Evolutionary conservation across 805 yeast genomes (phyloP).

Genomic region (Teunomyces kruisii): DNA sequence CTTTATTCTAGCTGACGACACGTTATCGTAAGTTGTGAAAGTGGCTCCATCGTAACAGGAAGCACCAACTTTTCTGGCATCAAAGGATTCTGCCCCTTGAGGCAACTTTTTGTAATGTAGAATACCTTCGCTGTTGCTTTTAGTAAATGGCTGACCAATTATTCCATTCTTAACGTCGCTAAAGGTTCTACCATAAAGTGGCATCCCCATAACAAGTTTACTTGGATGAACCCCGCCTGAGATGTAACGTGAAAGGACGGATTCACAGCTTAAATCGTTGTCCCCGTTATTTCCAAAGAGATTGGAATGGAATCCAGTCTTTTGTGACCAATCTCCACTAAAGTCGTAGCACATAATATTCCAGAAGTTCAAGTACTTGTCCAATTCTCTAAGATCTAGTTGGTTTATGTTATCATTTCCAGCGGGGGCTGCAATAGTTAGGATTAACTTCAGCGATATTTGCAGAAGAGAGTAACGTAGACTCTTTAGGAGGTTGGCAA

Average conservation of each 20-base stretch:
- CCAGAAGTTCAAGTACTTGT: conserved; percentile 62
- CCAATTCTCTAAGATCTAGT: conserved; percentile 55
- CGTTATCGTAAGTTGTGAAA: conserved; percentile 61
- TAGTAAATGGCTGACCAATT: conserved; percentile 41
- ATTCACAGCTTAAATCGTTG: conserved; percentile 46
- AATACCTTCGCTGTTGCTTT: conserved; percentile 21
- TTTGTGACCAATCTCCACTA: conserved; percentile 68
- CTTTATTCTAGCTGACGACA: conserved; percentile 51
- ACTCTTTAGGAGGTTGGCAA: conserved; percentile 42
- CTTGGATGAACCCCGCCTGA: conserved; percentile 39
- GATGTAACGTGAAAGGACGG: conserved; percentile 47
- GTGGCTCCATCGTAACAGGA: conserved; percentile 12
- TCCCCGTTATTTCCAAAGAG: conserved; percentile 44
- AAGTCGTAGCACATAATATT: conserved; percentile 93
- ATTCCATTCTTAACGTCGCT: conserved; percentile 33
- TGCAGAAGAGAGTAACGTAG: conserved; percentile 41
- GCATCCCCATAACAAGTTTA: conserved; percentile 81
- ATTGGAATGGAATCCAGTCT: conserved; percentile 70
- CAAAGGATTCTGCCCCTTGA: conserved; percentile 49
- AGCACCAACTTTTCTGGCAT: conserved; percentile 49
- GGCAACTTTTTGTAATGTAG: conserved; percentile 61
- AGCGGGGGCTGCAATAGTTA: conserved; percentile 81
- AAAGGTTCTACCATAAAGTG: conserved; percentile 66
- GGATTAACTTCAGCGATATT: conserved; percentile 32
- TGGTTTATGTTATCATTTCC: conserved; percentile 44